Evolutionary conservation across 2,329 filamentous ascomycete genomes (phyloP), one percentile per base, ranked within the genome.

Genomic region (Penicillium decumbens): DNA sequence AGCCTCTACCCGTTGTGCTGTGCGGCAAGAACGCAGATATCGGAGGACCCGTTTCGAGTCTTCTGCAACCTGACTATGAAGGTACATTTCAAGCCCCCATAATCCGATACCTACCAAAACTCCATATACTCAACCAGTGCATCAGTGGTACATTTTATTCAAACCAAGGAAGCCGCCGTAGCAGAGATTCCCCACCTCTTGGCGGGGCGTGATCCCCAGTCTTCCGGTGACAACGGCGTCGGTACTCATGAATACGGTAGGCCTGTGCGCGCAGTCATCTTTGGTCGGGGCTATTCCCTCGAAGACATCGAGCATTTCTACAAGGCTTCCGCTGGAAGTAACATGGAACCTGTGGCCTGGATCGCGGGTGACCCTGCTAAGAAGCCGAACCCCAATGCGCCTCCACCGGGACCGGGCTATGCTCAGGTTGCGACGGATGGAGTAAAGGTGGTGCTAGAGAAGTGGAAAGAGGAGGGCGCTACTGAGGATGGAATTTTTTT

Each of bases 191-290:
- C 62, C 4, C 48, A 51, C 28, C 56, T 64, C 3, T 50, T 64
- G 24, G 55, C 53, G 9, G 64, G 64, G 3, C 54, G 41, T 6
- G 53, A 57, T 20, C 64, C 63, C 6, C 39, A 59, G 23, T 45
- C 52, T 20, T 48, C 50, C 4, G 49, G 45, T n/a, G 20, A 50
- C 18, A 63, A 60, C 40, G 44, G 58, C 10, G 28, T 66, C 20
- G 65, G 63, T 15, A 58, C 64, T 1, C 56, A 61, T 41, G 47
- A 64, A 24, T 67, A 65, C 55, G 55, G 28, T 33, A 44, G 38
- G 9, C 53, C 57, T 5, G 53, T 57, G 3, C 61, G 62, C 0
- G 64, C 58, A 1, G 53, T 68, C 8, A 55, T 66, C 18, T 62
- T 67, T 27, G 65, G 65, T 3, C 60, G 64, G 2, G 62, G 56